Conservation (phyloP, 2,329 filamentous ascomycete genomes). For the Sphaceloma murrayae region DNA sequence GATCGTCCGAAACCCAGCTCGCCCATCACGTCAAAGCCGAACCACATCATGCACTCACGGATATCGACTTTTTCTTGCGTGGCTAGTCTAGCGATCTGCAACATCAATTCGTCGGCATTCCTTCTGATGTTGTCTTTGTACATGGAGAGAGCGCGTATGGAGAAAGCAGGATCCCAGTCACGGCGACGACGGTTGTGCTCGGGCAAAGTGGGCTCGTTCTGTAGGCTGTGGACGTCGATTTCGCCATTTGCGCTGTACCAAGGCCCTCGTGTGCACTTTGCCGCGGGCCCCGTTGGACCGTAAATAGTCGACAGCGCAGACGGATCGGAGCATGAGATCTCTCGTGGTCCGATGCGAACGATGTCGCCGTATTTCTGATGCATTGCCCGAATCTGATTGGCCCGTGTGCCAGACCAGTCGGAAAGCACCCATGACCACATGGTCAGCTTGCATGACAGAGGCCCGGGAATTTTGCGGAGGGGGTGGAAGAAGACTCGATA, state of each 20-base stretch:
- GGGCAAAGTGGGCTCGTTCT: slow-evolving; percentile 5
- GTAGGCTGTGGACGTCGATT: slow-evolving; percentile 16
- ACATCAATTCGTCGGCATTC: neutral
- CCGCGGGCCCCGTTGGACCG: slow-evolving; percentile 1
- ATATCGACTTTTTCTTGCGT: slow-evolving; percentile 25
- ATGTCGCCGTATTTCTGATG: slow-evolving; percentile 21
- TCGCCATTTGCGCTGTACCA: slow-evolving; percentile 18
- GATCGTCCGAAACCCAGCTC: slow-evolving; percentile 33
- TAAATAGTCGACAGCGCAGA: neutral
- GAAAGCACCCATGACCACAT: slow-evolving; percentile 1
- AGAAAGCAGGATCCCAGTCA: slow-evolving; percentile 36
- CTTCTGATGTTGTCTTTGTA: slow-evolving; percentile 32
- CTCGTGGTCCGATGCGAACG: slow-evolving; percentile 20
- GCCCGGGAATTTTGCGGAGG: slow-evolving; percentile 31
- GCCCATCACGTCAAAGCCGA: slow-evolving; percentile 35
- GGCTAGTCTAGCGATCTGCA: neutral
- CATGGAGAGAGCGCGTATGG: slow-evolving; percentile 33
- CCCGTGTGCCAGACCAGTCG: slow-evolving; percentile 1
- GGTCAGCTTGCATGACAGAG: slow-evolving; percentile 18
- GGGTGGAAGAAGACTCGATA: slow-evolving; percentile 35
- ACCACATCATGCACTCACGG: slow-evolving; percentile 31
- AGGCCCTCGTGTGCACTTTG: slow-evolving; percentile 1
- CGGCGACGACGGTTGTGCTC: slow-evolving; percentile 33
- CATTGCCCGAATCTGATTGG: neutral
- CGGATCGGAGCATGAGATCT: slow-evolving; percentile 8